A percentile compares a stretch with the other conserved stretches of the same genome.
Evolutionary conservation across 1,284 basidiomycete species (phyloP).

Genomic region (Cystobasidium pallidum): DNA sequence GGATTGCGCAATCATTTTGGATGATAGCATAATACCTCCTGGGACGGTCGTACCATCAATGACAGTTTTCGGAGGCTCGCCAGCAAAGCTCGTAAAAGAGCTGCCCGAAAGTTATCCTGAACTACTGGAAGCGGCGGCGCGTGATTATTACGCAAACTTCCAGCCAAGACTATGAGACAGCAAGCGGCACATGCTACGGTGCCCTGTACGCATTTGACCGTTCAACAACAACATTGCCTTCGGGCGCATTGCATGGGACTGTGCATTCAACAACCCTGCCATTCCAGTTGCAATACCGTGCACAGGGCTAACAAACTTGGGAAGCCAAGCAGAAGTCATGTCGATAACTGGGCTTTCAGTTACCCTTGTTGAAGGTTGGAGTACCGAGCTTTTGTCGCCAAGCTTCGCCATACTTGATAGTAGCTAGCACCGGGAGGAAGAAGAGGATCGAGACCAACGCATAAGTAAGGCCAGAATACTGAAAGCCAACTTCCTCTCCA

Average conservation of each 20-base stretch:
- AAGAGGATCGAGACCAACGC: slow-evolving; percentile 24
- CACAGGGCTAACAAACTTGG: no score
- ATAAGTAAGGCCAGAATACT: slow-evolving; percentile 38
- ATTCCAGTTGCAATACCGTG: no score
- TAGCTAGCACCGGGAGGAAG: slow-evolving; percentile 29
- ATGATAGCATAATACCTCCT: slow-evolving; percentile 85
- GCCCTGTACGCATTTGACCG: no score
- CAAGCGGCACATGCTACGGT: no score
- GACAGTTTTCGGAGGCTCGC: slow-evolving; percentile 83
- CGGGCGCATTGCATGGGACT: background rate
- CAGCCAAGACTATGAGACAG: slow-evolving; percentile 8
- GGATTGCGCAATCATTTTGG: slow-evolving; percentile 85
- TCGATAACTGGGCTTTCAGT: no score
- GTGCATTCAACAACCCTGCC: background rate
- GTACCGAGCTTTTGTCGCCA: slow-evolving; percentile 31
- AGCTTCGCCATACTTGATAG: slow-evolving; percentile 27
- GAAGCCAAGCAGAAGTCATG: no score
- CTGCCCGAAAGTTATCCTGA: slow-evolving; percentile 44
- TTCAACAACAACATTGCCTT: background rate
- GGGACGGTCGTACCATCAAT: slow-evolving; percentile 90
- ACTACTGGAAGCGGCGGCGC: slow-evolving; percentile 25
- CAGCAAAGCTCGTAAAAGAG: slow-evolving; percentile 61
- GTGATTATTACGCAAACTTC: slow-evolving; percentile 29
- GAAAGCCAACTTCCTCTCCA: slow-evolving; percentile 41
- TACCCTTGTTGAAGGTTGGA: slow-evolving; percentile 34